Percentiles rank a stretch among this genome's conserved stretches.
Evolutionary conservation across 805 yeast genomes (phyloP).

Genomic region (Yamadazyma takamatsuzukensis): DNA sequence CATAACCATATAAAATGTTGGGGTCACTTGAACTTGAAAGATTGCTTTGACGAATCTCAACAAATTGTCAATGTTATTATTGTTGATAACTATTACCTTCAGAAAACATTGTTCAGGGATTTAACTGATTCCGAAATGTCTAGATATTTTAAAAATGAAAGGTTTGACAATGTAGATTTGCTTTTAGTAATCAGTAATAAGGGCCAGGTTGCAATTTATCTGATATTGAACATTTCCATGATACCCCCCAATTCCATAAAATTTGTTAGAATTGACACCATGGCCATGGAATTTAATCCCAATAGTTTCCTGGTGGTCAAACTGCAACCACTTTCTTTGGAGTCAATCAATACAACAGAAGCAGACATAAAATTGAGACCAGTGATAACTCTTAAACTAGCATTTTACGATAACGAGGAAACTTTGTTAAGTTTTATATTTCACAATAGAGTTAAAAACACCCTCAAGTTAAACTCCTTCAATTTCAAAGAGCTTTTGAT

Average conservation of each 20-base stretch:
- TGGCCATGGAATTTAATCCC: conserved; percentile 7
- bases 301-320: conserved; percentile 9
- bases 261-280: conserved; percentile 31
- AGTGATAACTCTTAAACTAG: conserved; percentile 12
- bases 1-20: conserved; percentile 55
- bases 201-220: conserved; percentile 42
- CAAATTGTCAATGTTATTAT: conserved; percentile 14
- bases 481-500: conserved; percentile 9
- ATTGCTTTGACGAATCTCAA: conserved; percentile 14
- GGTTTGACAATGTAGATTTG: conserved; percentile 15
- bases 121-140: conserved; percentile 12
- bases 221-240: conserved; percentile 48
- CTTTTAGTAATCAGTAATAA: conserved; percentile 39
- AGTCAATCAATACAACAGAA: too few species aligned
- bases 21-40: conserved; percentile 41
- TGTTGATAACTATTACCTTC: conserved; percentile 36
- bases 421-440: conserved; percentile 20
- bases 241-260: conserved; percentile 54
- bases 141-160: conserved; percentile 11
- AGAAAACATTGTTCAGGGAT: conserved; percentile 16
- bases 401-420: conserved; percentile 10
- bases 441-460: conserved; percentile 36
- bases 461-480: conserved; percentile 25
- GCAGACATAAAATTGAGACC: conserved; percentile 15
- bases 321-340: background rate